These are phyloP conservation scores for Elsinoe batatas DNA, from an alignment of 2,329 filamentous ascomycete genomes.

Conservation along the genomic window DNA sequence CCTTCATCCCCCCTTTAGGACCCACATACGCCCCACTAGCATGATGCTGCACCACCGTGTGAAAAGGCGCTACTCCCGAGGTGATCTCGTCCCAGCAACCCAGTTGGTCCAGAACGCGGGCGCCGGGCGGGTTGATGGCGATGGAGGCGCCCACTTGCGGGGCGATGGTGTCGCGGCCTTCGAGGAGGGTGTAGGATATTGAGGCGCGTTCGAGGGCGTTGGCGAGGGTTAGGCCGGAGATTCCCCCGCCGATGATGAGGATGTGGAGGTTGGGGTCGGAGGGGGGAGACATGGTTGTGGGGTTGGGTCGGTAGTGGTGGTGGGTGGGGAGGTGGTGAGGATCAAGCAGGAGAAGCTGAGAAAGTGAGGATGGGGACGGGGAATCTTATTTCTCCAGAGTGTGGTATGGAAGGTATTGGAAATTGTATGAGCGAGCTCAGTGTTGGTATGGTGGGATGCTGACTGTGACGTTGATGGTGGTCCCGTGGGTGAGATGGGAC, in stretches of 20 bases:
- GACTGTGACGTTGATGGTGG: neutral
- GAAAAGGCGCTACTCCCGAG: constrained; percentile 6
- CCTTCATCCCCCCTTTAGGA: neutral
- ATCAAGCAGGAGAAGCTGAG: neutral
- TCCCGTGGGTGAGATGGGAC: neutral
- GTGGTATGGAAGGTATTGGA: no score
- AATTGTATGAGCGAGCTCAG: no score
- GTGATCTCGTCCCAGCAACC: constrained; percentile 30
- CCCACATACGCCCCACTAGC: neutral
- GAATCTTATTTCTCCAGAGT: no score
- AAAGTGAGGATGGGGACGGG: no score
- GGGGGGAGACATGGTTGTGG: no score
- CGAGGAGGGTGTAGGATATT: constrained; percentile 43
- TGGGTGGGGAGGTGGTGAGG: neutral
- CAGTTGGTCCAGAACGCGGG: constrained; percentile 43
- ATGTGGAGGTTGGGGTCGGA: constrained; percentile 24
- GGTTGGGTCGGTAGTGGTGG: no score
- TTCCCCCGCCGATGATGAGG: constrained; percentile 41
- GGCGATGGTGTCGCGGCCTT: constrained; percentile 33
- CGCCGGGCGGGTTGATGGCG: constrained; percentile 34
- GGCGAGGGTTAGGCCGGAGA: constrained; percentile 41
- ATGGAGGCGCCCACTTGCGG: constrained; percentile 42
- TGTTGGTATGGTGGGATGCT: neutral
- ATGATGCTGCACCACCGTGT: neutral
- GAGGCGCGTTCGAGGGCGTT: constrained; percentile 35